Percentiles rank a stretch among this genome's conserved stretches.
phyloP scores from a whole-genome alignment of 2,329 filamentous ascomycete genomes.

The Aspergillus sp. region DNA sequence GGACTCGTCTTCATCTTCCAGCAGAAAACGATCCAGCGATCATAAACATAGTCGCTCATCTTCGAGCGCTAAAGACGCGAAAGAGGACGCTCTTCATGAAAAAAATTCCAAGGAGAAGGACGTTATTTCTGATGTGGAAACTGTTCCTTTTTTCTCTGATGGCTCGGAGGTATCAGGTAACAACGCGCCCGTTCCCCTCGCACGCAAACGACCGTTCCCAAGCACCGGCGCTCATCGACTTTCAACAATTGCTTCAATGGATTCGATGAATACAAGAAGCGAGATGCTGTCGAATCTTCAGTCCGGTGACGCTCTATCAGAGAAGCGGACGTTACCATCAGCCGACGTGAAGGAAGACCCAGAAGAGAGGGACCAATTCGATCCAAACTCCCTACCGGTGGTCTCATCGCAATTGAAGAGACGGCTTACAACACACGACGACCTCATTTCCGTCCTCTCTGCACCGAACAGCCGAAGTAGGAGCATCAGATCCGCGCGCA shows the following conservation, averaged over 20 bases:
- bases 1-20: slow-evolving; percentile 9
- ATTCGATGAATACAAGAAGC: slow-evolving; percentile 45
- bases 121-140: slow-evolving; percentile 25
- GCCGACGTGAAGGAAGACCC: slow-evolving; percentile 22
- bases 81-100: slow-evolving; percentile 11
- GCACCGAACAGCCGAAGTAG: slow-evolving; percentile 58
- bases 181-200: slow-evolving; percentile 39
- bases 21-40: slow-evolving; percentile 12
- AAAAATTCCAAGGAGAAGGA: slow-evolving; percentile 22
- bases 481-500: slow-evolving; percentile 73
- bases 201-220: slow-evolving; percentile 47
- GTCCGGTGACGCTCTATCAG: slow-evolving; percentile 11
- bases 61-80: slow-evolving; percentile 9
- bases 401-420: slow-evolving; percentile 58
- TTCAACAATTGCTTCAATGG: slow-evolving; percentile 58
- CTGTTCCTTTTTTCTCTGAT: slow-evolving; percentile 32
- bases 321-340: slow-evolving; percentile 16
- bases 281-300: slow-evolving; percentile 12
- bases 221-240: slow-evolving; percentile 53
- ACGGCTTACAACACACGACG: slow-evolving; percentile 84
- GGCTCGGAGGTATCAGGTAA: slow-evolving; percentile 36
- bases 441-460: slow-evolving; percentile 89
- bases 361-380: slow-evolving; percentile 48
- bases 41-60: slow-evolving; percentile 14
- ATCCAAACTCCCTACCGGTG: slow-evolving; percentile 44